Percentiles rank a stretch among this genome's conserved stretches.
Conservation (phyloP, 2,329 filamentous ascomycete species). For the Arthrobotrys megalospora region DNA sequence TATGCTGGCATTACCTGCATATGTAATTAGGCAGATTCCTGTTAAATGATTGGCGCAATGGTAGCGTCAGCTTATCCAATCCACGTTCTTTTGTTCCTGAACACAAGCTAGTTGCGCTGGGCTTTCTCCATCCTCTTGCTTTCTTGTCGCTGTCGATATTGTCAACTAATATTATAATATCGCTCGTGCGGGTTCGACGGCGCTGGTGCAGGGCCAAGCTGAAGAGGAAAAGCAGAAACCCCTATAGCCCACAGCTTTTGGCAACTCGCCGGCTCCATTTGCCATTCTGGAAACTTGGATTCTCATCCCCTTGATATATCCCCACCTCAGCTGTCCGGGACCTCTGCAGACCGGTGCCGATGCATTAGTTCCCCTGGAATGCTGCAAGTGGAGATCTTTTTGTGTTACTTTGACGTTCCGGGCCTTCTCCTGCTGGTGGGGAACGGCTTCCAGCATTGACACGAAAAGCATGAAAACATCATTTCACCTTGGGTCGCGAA, state of each 20-base stretch:
- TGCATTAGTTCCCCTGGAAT: slow-evolving; percentile 38
- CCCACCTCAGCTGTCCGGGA: slow-evolving; percentile 20
- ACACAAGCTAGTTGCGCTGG: slow-evolving; percentile 31
- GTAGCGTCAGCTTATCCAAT: slow-evolving; percentile 59
- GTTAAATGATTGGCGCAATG: slow-evolving; percentile 60
- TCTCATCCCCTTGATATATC: not conserved
- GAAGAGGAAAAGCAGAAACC: not conserved
- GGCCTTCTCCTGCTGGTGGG: slow-evolving; percentile 13
- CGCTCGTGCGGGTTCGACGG: slow-evolving; percentile 18
- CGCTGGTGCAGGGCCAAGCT: not conserved
- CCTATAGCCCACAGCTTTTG: slow-evolving; percentile 2
- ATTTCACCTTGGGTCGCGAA: slow-evolving; percentile 28
- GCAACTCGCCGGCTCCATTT: slow-evolving; percentile 17
- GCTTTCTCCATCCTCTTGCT: slow-evolving; percentile 49
- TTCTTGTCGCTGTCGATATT: slow-evolving; percentile 21
- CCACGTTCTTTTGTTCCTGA: slow-evolving; percentile 45
- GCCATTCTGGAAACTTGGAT: slow-evolving; percentile 21
- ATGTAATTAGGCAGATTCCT: slow-evolving; percentile 61
- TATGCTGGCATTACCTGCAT: slow-evolving; percentile 61
- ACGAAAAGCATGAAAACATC: slow-evolving; percentile 11
- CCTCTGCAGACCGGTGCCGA: slow-evolving; percentile 25
- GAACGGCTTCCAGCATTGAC: slow-evolving; percentile 12
- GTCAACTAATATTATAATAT: slow-evolving; percentile 28
- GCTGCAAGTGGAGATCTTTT: slow-evolving; percentile 48
- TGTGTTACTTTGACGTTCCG: slow-evolving; percentile 45